Evolutionary conservation across 2,329 filamentous ascomycete genomes (phyloP), one percentile per base, ranked within the genome.

Genomic region (Hypocrella siamensis): DNA sequence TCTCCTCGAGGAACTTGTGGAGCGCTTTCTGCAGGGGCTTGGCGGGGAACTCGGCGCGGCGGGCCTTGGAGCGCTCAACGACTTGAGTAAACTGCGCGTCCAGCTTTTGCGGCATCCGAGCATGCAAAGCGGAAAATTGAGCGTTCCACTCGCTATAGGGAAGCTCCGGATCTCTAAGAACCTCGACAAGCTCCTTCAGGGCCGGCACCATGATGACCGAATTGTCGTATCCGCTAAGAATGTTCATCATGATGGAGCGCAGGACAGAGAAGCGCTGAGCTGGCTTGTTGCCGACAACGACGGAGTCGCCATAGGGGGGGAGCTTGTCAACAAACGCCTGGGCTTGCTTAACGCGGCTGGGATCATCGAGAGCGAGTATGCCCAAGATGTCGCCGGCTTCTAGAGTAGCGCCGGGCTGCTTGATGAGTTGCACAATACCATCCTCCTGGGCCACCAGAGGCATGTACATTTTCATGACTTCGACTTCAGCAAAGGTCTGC

Each of bases 401-500:
- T 30, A 98, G 79, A 14, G 85, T 92, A n/a, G 90, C 82, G 54
- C 90, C 90, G 40, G 90, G 90, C 62, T 96, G 90, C 73, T 98
- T 98, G 67, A 98, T 93, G 47, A 98, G 73, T 63, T 94, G 90
- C 35, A 98, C 88, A 33, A 93, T 71, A 65, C 90, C 90, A 46
- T 93, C 90, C 56, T 98, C 90, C 52, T 86, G 79, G 3, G 90
- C 82, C 38, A 98, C 71, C 34, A 98, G 69, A 48, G 90, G 90
- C 90, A 98, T 98, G 70, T 96, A 96, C 90, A 98, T 98, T 71
- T 98, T 98, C 90, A 98, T 98, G 59, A 98, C 90, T 61, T 98
- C 90, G 26, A 98, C 88, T 57, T 98, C 90, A 34, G 90, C 90
- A 50, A 85, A 98, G 21, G 88, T 67, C 57, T 96, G 82, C 35